These are phyloP conservation scores for Pisolithus thermaeus DNA, from an alignment of 1,284 basidiomycete species.

Conservation along the genomic window DNA sequence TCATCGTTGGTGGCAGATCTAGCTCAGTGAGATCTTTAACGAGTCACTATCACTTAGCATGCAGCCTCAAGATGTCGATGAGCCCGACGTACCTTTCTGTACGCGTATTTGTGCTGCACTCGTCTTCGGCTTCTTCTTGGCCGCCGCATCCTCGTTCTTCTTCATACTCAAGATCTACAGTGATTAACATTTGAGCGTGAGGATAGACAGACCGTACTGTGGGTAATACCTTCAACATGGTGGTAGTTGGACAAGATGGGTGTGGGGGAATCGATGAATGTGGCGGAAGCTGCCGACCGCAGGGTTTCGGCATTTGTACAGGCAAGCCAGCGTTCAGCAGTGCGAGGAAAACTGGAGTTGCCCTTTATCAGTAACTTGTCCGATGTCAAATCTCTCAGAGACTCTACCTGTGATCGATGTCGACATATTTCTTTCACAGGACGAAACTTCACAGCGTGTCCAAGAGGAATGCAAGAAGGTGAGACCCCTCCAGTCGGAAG, in stretches of 20 bases:
- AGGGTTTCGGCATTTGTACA: not conserved
- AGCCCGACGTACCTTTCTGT: slow-evolving; percentile 81
- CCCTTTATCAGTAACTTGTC: not conserved
- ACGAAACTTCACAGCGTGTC: slow-evolving; percentile 42
- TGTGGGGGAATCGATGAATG: slow-evolving; percentile 8
- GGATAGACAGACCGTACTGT: slow-evolving; percentile 4
- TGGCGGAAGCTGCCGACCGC: slow-evolving; percentile 25
- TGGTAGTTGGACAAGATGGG: slow-evolving; percentile 1
- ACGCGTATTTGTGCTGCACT: slow-evolving; percentile 96
- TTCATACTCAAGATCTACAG: slow-evolving; percentile 94
- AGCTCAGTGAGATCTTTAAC: slow-evolving; percentile 91
- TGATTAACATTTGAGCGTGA: not conserved
- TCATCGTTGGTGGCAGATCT: slow-evolving; percentile 94
- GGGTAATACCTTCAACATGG: slow-evolving; percentile 38
- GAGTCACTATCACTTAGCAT: slow-evolving; percentile 3
- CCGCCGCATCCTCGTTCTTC: slow-evolving; percentile 91
- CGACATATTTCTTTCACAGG: slow-evolving; percentile 59
- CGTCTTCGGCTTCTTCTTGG: slow-evolving; percentile 95
- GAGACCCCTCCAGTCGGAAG: not conserved
- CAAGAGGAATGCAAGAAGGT: slow-evolving; percentile 66
- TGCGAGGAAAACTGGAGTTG: not conserved
- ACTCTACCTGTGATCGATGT: slow-evolving; percentile 70
- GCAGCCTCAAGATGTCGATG: not conserved
- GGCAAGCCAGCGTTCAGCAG: not conserved
- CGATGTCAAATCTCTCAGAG: slow-evolving; percentile 26